Evolutionary conservation across 306 rosid species (phyloP).

Genomic region (Ormosia emarginata): DNA sequence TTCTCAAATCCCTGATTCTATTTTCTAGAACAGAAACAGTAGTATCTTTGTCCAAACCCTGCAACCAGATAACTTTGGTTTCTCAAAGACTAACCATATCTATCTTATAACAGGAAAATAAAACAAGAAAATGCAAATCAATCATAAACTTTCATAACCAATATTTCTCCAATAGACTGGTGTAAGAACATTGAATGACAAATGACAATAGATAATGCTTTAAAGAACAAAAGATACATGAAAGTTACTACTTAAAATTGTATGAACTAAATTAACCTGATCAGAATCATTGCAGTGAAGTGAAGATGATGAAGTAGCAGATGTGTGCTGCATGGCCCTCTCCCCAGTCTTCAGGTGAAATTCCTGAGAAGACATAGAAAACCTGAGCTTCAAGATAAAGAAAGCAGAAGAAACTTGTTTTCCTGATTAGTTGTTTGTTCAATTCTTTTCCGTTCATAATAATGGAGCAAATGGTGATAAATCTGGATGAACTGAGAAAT

Average conservation of each 20-base stretch:
- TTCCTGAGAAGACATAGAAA: constrained; percentile 48
- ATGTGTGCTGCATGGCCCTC: constrained; percentile 79
- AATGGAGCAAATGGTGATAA: background rate
- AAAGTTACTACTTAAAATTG: background rate
- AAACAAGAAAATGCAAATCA: constrained; percentile 12
- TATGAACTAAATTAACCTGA: constrained; percentile 41
- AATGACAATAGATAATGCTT: background rate
- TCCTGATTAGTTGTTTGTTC: background rate
- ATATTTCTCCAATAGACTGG: background rate
- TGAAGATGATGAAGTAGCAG: constrained; percentile 52
- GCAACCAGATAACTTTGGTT: constrained; percentile 37
- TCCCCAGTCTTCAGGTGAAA: constrained; percentile 77
- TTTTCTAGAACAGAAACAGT: constrained; percentile 32
- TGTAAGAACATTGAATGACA: background rate
- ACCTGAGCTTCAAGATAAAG: constrained; percentile 18
- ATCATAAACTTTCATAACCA: background rate
- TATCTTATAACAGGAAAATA: background rate
- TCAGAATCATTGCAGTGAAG: constrained; percentile 44
- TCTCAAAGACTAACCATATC: constrained; percentile 19
- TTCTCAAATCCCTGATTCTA: constrained; percentile 46
- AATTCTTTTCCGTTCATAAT: background rate
- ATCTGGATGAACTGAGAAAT: background rate
- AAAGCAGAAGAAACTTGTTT: constrained; percentile 1
- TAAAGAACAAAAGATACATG: background rate
- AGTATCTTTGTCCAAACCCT: constrained; percentile 50